Conservation (phyloP, 78 protist genomes). For the Dictyostelium citrinum region DNA sequence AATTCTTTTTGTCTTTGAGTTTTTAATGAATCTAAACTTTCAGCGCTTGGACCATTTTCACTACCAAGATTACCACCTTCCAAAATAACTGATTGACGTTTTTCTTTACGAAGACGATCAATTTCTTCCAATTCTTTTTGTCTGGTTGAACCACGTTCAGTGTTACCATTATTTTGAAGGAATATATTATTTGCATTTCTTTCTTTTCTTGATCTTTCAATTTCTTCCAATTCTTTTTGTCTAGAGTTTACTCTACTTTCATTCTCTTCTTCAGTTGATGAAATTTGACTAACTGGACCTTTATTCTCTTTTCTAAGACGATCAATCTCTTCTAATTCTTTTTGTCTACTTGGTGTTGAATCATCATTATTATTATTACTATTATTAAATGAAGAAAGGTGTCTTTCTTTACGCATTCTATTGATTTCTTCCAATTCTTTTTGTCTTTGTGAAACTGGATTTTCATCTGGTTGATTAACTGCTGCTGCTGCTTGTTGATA, state of each 20-base stretch:
- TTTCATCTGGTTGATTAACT: neutral
- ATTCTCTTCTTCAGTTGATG: neutral
- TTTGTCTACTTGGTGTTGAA: slow-evolving; percentile 1
- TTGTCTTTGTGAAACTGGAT: slow-evolving; percentile 28
- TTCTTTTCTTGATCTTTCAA: slow-evolving; percentile 15
- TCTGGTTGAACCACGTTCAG: slow-evolving; percentile 1
- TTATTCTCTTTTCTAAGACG: slow-evolving; percentile 9
- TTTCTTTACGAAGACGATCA: slow-evolving; percentile 4
- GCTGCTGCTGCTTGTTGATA: neutral
- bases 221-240: slow-evolving; percentile 15
- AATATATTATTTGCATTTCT: neutral
- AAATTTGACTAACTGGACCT: neutral
- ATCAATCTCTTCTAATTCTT: slow-evolving; percentile 34
- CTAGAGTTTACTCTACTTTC: neutral
- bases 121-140: slow-evolving; percentile 30
- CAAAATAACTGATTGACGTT: neutral
- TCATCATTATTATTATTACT: neutral
- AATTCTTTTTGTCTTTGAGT: slow-evolving; percentile 17
- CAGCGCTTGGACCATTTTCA: neutral
- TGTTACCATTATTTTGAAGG: slow-evolving; percentile 10
- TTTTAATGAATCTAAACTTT: neutral
- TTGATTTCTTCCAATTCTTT: slow-evolving; percentile 40
- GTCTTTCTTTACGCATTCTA: slow-evolving; percentile 15
- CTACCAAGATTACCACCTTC: neutral
- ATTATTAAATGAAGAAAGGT: neutral